A percentile compares a stretch with the other conserved stretches of the same genome.
Conservation (phyloP, 495 filamentous ascomycete species). For the Xylaria longipes region DNA sequence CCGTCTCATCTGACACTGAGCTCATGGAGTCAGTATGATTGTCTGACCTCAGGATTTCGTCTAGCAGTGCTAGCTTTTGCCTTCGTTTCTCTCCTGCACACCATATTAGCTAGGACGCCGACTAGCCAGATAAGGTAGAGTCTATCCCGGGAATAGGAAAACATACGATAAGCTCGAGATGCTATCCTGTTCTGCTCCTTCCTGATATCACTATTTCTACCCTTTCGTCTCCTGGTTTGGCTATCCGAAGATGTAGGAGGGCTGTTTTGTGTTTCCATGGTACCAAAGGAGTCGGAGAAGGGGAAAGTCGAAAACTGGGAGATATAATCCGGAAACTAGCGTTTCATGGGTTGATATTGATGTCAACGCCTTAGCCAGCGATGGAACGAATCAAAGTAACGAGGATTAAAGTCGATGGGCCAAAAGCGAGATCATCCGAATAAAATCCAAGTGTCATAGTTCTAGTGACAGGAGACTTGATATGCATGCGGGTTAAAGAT, state of each 20-base stretch:
- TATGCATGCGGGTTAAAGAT: slow-evolving; percentile 16
- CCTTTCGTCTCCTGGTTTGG: slow-evolving; percentile 32
- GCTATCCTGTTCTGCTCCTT: slow-evolving; percentile 46
- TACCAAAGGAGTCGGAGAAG: neutral
- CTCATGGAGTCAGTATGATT: slow-evolving; percentile 41
- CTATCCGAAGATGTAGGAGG: slow-evolving; percentile 18
- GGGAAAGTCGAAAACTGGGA: neutral
- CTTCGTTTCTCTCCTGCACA: slow-evolving; percentile 43
- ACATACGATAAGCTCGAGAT: slow-evolving; percentile 44
- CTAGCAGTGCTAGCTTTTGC: slow-evolving; percentile 44
- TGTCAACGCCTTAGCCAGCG: neutral
- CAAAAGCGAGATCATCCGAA: neutral
- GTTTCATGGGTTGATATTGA: neutral
- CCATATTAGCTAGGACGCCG: slow-evolving; percentile 28
- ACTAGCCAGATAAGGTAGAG: neutral
- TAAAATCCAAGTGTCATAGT: neutral
- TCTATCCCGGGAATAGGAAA: slow-evolving; percentile 1
- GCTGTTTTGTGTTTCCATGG: slow-evolving; percentile 33
- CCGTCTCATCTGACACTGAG: slow-evolving; percentile 41
- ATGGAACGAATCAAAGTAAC: neutral
- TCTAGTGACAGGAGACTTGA: slow-evolving; percentile 12
- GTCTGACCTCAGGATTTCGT: slow-evolving; percentile 41
- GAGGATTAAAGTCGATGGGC: neutral
- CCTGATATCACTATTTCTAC: slow-evolving; percentile 40
- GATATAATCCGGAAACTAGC: neutral